phyloP scores from a whole-genome alignment of 164 flowering plant species.

The Stephania japonica region DNA sequence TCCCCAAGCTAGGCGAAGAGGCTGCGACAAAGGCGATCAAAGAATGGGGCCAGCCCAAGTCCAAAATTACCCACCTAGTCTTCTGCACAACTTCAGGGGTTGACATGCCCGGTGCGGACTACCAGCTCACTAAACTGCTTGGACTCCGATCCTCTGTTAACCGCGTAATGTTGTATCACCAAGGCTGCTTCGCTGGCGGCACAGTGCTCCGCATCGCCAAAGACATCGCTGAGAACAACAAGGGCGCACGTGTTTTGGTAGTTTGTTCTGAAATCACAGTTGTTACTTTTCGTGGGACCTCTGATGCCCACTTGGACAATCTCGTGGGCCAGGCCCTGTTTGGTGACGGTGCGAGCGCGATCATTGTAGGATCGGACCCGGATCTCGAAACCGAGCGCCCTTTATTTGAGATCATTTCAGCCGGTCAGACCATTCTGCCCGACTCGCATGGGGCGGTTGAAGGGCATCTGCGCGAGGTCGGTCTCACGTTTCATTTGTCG shows the following conservation, averaged over 20 bases:
- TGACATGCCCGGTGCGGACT: conserved; percentile 2
- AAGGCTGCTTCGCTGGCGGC: neutral
- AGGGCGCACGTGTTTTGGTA: neutral
- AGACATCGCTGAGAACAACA: conserved; percentile 5
- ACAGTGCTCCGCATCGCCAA: conserved; percentile 4
- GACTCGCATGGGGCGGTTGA: neutral
- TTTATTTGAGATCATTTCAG: neutral
- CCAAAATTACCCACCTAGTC: conserved; percentile 7
- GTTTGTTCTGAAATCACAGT: neutral
- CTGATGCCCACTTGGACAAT: neutral
- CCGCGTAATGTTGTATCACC: neutral
- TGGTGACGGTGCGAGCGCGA: conserved; percentile 2
- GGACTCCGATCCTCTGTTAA: neutral
- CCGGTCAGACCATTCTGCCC: neutral
- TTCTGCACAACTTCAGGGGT: neutral
- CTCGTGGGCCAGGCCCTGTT: neutral
- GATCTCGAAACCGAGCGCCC: neutral
- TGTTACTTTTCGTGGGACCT: neutral
- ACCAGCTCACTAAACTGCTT: neutral
- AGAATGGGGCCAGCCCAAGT: conserved; percentile 5
- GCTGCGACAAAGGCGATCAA: neutral
- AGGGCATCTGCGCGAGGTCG: neutral
- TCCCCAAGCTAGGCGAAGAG: neutral
- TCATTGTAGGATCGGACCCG: neutral
- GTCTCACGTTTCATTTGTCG: neutral